phyloP scores from a whole-genome alignment of 225 moss, liverwort and hornwort species.

The Polytrichum commune region DNA sequence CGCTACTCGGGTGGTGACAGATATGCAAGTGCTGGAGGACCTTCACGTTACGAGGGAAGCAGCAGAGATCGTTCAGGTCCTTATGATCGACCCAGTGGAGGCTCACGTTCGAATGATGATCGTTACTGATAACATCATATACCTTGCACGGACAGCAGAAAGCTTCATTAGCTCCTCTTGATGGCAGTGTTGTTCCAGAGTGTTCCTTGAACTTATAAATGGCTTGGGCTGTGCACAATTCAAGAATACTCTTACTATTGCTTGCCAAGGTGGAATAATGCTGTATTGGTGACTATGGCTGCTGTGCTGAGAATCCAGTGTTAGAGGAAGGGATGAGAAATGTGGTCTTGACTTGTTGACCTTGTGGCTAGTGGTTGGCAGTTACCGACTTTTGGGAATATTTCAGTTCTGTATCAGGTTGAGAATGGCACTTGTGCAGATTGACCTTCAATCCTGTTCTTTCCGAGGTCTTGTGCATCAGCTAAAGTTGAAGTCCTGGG shows the following conservation, averaged over 20 bases:
- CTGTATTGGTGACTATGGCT: slow-evolving; percentile 32
- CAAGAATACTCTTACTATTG: slow-evolving; percentile 37
- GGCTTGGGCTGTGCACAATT: slow-evolving; percentile 32
- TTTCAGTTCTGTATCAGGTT: slow-evolving; percentile 34
- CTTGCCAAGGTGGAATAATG: slow-evolving; percentile 43
- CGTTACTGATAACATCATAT: slow-evolving; percentile 55
- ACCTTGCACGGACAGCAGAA: background rate
- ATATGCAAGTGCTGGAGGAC: slow-evolving; percentile 71
- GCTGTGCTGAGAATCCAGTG: slow-evolving; percentile 17
- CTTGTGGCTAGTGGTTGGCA: slow-evolving; percentile 49
- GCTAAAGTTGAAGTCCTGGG: background rate
- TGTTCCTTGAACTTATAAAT: slow-evolving; percentile 23
- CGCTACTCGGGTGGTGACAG: slow-evolving; percentile 90
- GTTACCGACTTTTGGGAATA: slow-evolving; percentile 45
- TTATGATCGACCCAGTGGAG: slow-evolving; percentile 88
- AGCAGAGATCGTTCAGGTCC: slow-evolving; percentile 88
- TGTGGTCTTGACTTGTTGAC: slow-evolving; percentile 33
- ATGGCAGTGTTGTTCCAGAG: slow-evolving; percentile 9
- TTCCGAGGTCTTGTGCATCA: slow-evolving; percentile 8
- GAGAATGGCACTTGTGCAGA: slow-evolving; percentile 8
- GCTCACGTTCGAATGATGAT: slow-evolving; percentile 86
- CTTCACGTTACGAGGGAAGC: slow-evolving; percentile 79
- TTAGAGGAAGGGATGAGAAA: slow-evolving; percentile 19
- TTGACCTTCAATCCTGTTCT: slow-evolving; percentile 5
- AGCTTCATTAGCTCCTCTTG: slow-evolving; percentile 12